A percentile compares a stretch with the other conserved stretches of the same genome.
Conservation (phyloP, 495 filamentous ascomycete species). For the Podospora anserina region DNA sequence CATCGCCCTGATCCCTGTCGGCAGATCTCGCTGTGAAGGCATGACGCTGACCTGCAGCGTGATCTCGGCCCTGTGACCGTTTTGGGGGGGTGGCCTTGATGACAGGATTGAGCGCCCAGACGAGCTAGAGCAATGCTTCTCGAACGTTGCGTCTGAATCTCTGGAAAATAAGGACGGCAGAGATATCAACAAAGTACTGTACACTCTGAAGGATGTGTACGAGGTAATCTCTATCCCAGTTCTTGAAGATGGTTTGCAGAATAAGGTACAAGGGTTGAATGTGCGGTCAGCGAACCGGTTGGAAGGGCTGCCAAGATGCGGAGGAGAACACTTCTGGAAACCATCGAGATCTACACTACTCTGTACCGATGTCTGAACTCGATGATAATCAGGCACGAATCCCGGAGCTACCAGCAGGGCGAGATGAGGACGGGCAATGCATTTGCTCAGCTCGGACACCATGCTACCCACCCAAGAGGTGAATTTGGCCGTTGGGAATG, state of each 20-base stretch:
- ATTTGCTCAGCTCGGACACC: neutral
- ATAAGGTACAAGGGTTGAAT: neutral
- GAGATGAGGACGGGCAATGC: neutral
- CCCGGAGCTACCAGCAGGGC: neutral
- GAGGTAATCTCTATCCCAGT: no score
- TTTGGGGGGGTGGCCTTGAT: conserved; percentile 18
- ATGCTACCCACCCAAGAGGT: no score
- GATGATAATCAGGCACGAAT: neutral
- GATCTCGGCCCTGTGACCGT: conserved; percentile 28
- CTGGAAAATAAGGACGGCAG: neutral
- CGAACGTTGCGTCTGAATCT: neutral
- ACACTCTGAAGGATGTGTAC: no score
- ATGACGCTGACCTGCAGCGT: conserved; percentile 18
- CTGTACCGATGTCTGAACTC: neutral
- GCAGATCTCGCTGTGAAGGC: neutral
- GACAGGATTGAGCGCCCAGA: conserved; percentile 2
- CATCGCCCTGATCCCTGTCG: neutral
- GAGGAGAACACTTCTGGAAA: neutral
- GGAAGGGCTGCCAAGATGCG: neutral
- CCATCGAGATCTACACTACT: neutral
- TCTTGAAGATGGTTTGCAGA: no score
- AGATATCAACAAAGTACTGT: no score
- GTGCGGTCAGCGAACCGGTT: neutral
- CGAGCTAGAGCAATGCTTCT: neutral
- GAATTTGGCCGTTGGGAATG: neutral